These are phyloP conservation scores for Nicotiana tomentosiformis DNA, from an alignment of 257 asterid genomes.

Conservation along the genomic window DNA sequence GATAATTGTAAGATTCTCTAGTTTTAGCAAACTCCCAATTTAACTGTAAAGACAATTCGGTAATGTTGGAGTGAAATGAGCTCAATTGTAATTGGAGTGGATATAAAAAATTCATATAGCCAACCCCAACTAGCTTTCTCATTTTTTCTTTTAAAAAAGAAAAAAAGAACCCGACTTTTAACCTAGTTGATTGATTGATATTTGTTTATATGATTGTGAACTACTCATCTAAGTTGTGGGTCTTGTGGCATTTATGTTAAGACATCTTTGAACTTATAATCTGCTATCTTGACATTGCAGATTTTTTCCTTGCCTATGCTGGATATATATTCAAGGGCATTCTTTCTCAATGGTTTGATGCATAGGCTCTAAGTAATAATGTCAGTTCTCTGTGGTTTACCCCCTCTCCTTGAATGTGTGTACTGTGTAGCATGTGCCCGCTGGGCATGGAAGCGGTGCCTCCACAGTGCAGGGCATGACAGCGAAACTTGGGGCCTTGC, in stretches of 20 bases:
- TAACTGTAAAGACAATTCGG: not conserved
- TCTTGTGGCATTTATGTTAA: not conserved
- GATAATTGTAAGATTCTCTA: not conserved
- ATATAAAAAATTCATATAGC: not conserved
- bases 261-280: not conserved
- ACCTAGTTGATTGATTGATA: not conserved
- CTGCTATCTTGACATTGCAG: not conserved
- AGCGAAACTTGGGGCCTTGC: slow-evolving; percentile 67
- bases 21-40: not conserved
- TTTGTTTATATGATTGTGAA: not conserved
- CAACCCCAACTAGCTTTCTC: not conserved
- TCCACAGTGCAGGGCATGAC: slow-evolving; percentile 70
- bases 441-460: slow-evolving; percentile 85
- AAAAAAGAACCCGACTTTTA: too few relatives aligned
- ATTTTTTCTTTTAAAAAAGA: too few relatives aligned
- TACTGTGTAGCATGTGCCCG: slow-evolving; percentile 70
- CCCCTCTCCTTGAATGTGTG: slow-evolving; percentile 75
- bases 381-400: slow-evolving; percentile 65
- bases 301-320: not conserved
- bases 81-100: not conserved
- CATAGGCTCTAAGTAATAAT: slow-evolving; percentile 22
- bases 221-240: not conserved
- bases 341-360: not conserved
- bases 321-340: not conserved
- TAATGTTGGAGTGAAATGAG: not conserved